Conservation (phyloP, 1,139 yeast species). For the Geotrichum cucujoidarum region DNA sequence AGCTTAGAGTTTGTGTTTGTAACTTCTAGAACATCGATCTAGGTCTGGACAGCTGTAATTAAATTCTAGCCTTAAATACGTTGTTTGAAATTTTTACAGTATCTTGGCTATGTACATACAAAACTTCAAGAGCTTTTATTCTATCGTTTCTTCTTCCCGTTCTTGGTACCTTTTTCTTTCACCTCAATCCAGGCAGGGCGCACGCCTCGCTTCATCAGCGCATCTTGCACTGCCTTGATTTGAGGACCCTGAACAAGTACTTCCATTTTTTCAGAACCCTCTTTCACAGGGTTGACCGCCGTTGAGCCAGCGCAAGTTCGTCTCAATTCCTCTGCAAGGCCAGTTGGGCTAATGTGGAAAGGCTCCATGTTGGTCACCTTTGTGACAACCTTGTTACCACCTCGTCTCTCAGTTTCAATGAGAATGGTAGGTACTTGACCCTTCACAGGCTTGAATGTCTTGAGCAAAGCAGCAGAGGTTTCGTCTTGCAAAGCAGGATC, state of each 20-base stretch:
- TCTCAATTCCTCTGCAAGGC: constrained; percentile 63
- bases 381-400: constrained; percentile 79
- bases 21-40: no score
- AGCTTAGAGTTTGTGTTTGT: no score
- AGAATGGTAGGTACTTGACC: constrained; percentile 68
- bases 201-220: constrained; percentile 61
- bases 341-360: constrained; percentile 60
- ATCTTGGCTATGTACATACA: no score
- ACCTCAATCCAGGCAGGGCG: constrained; percentile 61
- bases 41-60: no score
- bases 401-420: constrained; percentile 68
- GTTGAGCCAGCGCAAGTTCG: constrained; percentile 87
- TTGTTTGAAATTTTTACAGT: no score
- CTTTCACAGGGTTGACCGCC: constrained; percentile 51
- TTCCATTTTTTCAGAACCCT: constrained; percentile 47
- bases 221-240: constrained; percentile 52
- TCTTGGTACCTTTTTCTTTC: constrained; percentile 59
- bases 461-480: constrained; percentile 29
- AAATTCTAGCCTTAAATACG: no score
- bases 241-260: constrained; percentile 92
- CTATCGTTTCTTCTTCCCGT: constrained; percentile 35
- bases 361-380: constrained; percentile 63
- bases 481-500: constrained; percentile 29
- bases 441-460: constrained; percentile 38
- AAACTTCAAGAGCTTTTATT: no score